Base-by-base conservation (phyloP, 306 rosid genomes). In the Trifolium dubium region DNA sequence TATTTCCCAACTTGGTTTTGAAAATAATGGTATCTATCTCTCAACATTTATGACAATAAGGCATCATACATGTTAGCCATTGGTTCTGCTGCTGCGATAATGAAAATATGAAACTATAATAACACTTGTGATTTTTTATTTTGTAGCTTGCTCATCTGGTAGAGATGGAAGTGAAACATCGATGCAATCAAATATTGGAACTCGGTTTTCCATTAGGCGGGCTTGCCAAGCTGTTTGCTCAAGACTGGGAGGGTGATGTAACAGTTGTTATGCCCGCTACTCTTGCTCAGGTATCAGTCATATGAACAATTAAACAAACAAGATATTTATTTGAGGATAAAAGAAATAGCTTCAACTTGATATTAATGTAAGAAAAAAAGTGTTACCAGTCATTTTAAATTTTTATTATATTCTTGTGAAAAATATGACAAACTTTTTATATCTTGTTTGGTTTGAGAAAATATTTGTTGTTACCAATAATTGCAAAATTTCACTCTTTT, bases 251-350 rank as follows among this genome's bases (percentile, higher is more conserved):
- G 81, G 98, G 98, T 67, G 96, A 94, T 23, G 97, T 94, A 67
- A 94, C 98, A 6, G 90, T 94, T 74, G 98, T 94, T 58, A 94
- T 94, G 98, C 98, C 97, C 18, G 98, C 98, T 59, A 91, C 98
- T 46, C 89, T 89, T 58, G 84, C 92, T 77, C 98, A 91, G 97
- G 97, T 94, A 82, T 58, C 14, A 18, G 9, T 59, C 62, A 67
- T 60, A 60, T 64, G 66, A 28, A 51, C 19, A 37, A 67, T 18
- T 64, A 17, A 43, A 59, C 64, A 37, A 19, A 79, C 12, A 46
- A 56, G 19, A 54, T 43, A 13, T 50, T 14, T 54, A 8, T 71
- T 56, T 39, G 13, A 29, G 56, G 54, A 69, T 41, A 72, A 72
- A 59, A 59, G 62, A 17, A 72, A 50, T 50, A 60, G 55, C 46